phyloP scores from a whole-genome alignment of 176 grass and related monocot species.

The Puccinellia tenuiflora region DNA sequence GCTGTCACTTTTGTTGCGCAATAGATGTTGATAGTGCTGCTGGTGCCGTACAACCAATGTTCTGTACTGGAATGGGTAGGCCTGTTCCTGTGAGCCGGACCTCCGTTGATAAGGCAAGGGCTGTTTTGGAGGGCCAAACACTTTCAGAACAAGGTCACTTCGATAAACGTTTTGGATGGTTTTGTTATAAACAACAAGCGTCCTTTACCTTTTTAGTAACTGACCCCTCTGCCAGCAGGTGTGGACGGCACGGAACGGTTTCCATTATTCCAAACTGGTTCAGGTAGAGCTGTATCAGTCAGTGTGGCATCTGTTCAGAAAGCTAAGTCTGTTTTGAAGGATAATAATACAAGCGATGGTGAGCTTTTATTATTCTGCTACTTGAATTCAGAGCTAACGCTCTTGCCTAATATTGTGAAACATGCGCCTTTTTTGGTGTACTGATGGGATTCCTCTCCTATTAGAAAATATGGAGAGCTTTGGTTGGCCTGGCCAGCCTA shows the following conservation, averaged over 20 bases:
- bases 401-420: not conserved
- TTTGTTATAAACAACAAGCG: not conserved
- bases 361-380: conserved; percentile 3
- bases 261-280: conserved; percentile 41
- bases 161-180: conserved; percentile 9
- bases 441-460: conserved; percentile 4
- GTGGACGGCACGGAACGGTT: conserved; percentile 24
- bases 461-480: conserved; percentile 20
- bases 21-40: not conserved
- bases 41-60: conserved; percentile 27
- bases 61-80: conserved; percentile 39
- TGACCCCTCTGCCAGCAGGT: not conserved
- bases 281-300: conserved; percentile 40
- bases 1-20: not conserved
- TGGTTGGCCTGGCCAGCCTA: conserved; percentile 14
- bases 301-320: conserved; percentile 33
- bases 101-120: conserved; percentile 48
- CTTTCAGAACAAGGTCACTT: conserved; percentile 14
- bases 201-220: conserved; percentile 14
- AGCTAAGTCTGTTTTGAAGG: conserved; percentile 38
- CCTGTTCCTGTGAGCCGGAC: conserved; percentile 31
- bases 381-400: not conserved
- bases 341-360: conserved; percentile 30
- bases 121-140: conserved; percentile 43
- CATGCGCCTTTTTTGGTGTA: not conserved